Conservation (phyloP, 495 filamentous ascomycete genomes). For the Annulohypoxylon maeteangense region DNA sequence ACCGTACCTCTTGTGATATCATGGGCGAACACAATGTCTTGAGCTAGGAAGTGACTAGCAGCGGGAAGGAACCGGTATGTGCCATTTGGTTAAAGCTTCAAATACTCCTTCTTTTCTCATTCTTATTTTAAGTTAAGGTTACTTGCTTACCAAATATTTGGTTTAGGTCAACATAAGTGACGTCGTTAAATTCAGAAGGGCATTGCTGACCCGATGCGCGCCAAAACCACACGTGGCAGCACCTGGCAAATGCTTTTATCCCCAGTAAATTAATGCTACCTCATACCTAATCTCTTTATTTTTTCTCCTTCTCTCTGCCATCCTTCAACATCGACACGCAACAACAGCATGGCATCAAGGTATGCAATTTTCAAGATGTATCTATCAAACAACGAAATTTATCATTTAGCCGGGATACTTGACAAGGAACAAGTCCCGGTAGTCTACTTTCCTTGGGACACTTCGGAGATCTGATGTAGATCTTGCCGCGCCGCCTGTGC, state of each 20-base stretch:
- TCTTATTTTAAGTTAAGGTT: not conserved
- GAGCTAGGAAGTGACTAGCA: not conserved
- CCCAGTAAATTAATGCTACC: slow-evolving; percentile 33
- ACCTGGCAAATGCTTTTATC: slow-evolving; percentile 35
- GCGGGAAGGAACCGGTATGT: not conserved
- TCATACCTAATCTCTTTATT: slow-evolving; percentile 10
- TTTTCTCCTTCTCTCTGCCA: not conserved
- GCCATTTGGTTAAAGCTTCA: not conserved
- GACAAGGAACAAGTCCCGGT: slow-evolving; percentile 3
- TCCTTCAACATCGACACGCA: not conserved
- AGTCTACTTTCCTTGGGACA: slow-evolving; percentile 15
- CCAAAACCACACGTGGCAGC: slow-evolving; percentile 35
- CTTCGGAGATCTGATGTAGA: slow-evolving; percentile 19
- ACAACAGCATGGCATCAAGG: slow-evolving; percentile 43
- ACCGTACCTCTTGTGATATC: too few species aligned
- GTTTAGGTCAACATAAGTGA: not conserved
- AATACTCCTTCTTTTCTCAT: not conserved
- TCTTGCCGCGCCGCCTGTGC: slow-evolving; percentile 21
- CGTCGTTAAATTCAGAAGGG: not conserved
- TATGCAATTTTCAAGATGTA: slow-evolving; percentile 19
- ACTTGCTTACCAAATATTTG: not conserved
- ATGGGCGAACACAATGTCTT: too few species aligned
- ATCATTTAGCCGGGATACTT: not conserved
- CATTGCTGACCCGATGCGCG: not conserved
- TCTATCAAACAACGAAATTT: not conserved